Conservation (phyloP, 2,329 filamentous ascomycete species). For the Ophiostoma triangulosporum region DNA sequence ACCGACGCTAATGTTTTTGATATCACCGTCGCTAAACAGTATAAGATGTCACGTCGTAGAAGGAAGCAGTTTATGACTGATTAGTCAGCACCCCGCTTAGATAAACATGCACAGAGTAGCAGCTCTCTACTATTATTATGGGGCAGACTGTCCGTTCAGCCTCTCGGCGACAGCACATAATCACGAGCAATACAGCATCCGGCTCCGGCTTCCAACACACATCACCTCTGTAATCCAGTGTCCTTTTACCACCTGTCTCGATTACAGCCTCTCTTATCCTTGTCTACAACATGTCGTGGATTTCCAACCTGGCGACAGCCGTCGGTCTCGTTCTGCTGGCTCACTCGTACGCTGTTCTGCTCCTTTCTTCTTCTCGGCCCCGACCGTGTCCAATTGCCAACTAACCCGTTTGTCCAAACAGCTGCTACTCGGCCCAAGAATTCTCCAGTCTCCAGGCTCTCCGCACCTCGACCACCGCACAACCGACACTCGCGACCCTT, state of each 20-base stretch:
- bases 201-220: not conserved
- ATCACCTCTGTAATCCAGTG: too few relatives aligned
- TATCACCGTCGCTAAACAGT: too few relatives aligned
- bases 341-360: constrained; percentile 57
- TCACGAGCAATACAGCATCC: not conserved
- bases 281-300: constrained; percentile 46
- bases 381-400: not conserved
- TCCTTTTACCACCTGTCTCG: too few relatives aligned
- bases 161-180: too few relatives aligned
- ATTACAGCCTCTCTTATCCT: not conserved
- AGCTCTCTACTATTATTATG: too few relatives aligned
- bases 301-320: constrained; percentile 56
- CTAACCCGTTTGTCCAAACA: constrained; percentile 25
- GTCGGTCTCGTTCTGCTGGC: constrained; percentile 67
- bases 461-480: constrained; percentile 22
- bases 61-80: too few relatives aligned
- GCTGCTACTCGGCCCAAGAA: constrained; percentile 93
- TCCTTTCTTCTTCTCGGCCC: not conserved
- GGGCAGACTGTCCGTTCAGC: too few relatives aligned
- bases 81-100: too few relatives aligned
- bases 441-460: constrained; percentile 60
- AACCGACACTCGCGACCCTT: constrained; percentile 36
- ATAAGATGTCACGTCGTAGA: too few relatives aligned
- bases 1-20: too few relatives aligned
- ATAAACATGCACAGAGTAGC: too few relatives aligned